Conservation (phyloP, 495 filamentous ascomycete species). For the Articulospora tetracladia region DNA sequence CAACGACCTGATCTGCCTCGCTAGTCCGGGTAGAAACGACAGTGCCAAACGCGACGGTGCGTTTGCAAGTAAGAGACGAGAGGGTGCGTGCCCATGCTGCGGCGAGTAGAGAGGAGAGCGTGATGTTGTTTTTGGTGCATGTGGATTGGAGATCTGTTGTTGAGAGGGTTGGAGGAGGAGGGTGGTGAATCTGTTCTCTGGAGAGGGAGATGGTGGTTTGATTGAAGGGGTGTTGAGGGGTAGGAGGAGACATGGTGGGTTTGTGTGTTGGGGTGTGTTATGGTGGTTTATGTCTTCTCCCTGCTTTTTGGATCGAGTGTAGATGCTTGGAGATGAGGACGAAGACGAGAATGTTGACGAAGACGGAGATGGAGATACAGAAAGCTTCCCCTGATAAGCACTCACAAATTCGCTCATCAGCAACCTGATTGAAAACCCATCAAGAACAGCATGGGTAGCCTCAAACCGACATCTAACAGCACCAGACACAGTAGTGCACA, state of each 20-base stretch:
- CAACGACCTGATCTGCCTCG: too few species aligned
- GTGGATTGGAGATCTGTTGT: background rate
- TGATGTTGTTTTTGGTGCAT: background rate
- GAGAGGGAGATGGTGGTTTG: background rate
- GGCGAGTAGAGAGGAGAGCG: background rate
- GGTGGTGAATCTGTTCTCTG: too few species aligned
- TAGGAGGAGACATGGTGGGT: background rate
- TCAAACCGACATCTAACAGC: conserved; percentile 48
- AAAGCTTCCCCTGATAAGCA: background rate
- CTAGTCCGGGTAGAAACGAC: too few species aligned
- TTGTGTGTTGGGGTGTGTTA: background rate
- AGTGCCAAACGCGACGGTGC: too few species aligned
- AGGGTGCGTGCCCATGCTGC: background rate
- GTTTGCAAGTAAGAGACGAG: background rate
- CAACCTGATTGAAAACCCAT: conserved; percentile 28
- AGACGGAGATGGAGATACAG: background rate
- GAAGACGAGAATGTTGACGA: background rate
- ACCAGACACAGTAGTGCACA: conserved; percentile 37
- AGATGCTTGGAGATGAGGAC: background rate
- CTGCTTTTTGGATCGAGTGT: background rate
- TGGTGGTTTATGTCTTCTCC: background rate
- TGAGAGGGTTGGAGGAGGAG: too few species aligned
- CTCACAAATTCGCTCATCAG: background rate
- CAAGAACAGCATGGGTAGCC: conserved; percentile 51
- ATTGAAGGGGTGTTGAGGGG: background rate